phyloP scores from a whole-genome alignment of 495 filamentous ascomycete species.

The Lichina pygmaea region DNA sequence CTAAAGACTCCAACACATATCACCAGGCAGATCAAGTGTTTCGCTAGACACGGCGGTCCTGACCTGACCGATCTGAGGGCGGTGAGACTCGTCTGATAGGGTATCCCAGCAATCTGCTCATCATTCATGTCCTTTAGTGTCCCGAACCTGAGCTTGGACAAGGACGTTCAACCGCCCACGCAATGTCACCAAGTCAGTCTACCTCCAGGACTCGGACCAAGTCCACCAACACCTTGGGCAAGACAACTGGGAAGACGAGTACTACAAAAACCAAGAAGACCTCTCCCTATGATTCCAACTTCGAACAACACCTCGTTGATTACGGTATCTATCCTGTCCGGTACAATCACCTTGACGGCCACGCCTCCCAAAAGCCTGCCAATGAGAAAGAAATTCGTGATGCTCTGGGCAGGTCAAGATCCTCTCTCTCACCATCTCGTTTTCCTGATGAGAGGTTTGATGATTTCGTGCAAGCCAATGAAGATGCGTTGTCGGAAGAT shows the following conservation, averaged over 20 bases:
- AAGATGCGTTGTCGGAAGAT: slow-evolving; percentile 10
- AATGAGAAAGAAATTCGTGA: slow-evolving; percentile 11
- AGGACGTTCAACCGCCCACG: background rate
- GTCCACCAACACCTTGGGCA: background rate
- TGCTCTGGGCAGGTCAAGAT: slow-evolving; percentile 8
- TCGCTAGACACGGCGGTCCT: slow-evolving; percentile 9
- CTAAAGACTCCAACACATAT: background rate
- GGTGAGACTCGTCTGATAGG: slow-evolving; percentile 1
- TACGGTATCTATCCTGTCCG: slow-evolving; percentile 9
- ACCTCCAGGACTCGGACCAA: slow-evolving; percentile 2
- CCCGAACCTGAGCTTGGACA: background rate
- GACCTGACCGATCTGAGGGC: slow-evolving; percentile 7
- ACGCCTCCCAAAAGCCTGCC: slow-evolving; percentile 2
- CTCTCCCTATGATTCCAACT: slow-evolving; percentile 10
- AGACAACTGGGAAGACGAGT: background rate
- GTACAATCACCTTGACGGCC: slow-evolving; percentile 3
- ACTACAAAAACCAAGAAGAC: slow-evolving; percentile 2
- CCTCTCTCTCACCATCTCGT: slow-evolving; percentile 15
- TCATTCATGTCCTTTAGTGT: background rate
- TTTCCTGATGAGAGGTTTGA: slow-evolving; percentile 10
- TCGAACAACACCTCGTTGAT: slow-evolving; percentile 14
- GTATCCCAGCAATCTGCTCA: background rate
- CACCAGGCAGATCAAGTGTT: slow-evolving; percentile 1
- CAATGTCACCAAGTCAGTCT: slow-evolving; percentile 4
- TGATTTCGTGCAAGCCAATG: slow-evolving; percentile 9